These are phyloP conservation scores for Vicia sativa DNA, from an alignment of 306 rosid species.

Conservation along the genomic window DNA sequence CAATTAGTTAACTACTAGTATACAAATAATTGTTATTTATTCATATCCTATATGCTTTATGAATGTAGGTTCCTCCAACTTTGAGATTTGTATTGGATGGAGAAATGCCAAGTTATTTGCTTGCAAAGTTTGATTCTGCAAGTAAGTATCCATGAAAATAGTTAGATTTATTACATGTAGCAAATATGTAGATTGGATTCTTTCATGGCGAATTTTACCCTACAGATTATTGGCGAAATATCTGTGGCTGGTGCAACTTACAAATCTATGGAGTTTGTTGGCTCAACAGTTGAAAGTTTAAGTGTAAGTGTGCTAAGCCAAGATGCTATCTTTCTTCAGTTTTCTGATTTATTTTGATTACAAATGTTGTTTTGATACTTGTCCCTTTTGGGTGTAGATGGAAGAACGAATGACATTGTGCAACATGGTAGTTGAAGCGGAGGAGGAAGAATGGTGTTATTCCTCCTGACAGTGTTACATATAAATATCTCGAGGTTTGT, in stretches of 20 bases:
- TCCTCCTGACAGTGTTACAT: constrained; percentile 85
- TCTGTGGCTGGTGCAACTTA: constrained; percentile 90
- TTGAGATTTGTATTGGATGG: constrained; percentile 87
- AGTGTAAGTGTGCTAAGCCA: constrained; percentile 48
- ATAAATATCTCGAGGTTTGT: constrained; percentile 87
- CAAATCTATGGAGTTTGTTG: constrained; percentile 93
- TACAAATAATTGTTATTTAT: constrained; percentile 6
- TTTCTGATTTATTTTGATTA: constrained; percentile 4
- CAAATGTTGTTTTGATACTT: constrained; percentile 36
- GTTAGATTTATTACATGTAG: constrained; percentile 24
- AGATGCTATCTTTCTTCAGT: constrained; percentile 23
- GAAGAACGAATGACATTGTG: constrained; percentile 94
- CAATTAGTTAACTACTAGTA: not conserved
- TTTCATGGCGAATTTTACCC: constrained; percentile 29
- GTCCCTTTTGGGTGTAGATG: constrained; percentile 60
- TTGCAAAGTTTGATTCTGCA: constrained; percentile 94
- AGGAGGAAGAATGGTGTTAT: constrained; percentile 86
- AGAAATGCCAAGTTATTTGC: constrained; percentile 91
- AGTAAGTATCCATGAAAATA: constrained; percentile 46
- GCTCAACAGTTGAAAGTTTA: constrained; percentile 85
- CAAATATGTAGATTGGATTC: constrained; percentile 9
- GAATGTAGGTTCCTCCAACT: constrained; percentile 87
- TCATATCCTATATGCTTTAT: not conserved
- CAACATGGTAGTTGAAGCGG: constrained; percentile 97
- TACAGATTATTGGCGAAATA: constrained; percentile 89